Conservation (phyloP, 2,329 filamentous ascomycete species). For the Ophiostoma himal-ulmi region DNA sequence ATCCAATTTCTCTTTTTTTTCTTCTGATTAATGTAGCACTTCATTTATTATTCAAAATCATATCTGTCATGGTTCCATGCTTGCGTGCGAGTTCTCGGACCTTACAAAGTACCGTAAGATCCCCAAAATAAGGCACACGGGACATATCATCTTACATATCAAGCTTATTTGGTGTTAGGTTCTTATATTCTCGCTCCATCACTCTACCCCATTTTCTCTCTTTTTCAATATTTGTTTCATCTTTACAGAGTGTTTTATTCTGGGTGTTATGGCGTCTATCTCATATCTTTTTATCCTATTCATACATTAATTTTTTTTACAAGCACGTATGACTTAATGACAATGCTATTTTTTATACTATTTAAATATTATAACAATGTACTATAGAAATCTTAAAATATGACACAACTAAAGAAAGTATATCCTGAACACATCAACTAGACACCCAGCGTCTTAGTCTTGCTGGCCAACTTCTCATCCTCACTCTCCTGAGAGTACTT, state of each 20-base stretch:
- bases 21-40: neutral
- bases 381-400: no score
- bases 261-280: neutral
- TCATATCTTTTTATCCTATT: no score
- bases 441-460: neutral
- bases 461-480: neutral
- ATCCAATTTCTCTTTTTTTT: neutral
- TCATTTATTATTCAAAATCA: neutral
- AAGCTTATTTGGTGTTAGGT: no score
- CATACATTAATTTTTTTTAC: neutral
- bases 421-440: neutral
- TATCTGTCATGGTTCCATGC: neutral
- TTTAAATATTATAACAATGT: no score
- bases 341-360: neutral
- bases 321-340: neutral
- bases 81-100: neutral
- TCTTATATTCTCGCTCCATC: no score
- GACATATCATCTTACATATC: no score
- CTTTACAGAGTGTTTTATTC: neutral
- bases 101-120: no score
- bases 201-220: no score
- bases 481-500: conserved; percentile 45
- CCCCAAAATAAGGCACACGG: no score
- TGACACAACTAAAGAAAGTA: no score
- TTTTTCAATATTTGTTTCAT: no score